These are phyloP conservation scores for Xylaria sp. DNA, from an alignment of 2,329 filamentous ascomycete genomes.

Conservation along the genomic window DNA sequence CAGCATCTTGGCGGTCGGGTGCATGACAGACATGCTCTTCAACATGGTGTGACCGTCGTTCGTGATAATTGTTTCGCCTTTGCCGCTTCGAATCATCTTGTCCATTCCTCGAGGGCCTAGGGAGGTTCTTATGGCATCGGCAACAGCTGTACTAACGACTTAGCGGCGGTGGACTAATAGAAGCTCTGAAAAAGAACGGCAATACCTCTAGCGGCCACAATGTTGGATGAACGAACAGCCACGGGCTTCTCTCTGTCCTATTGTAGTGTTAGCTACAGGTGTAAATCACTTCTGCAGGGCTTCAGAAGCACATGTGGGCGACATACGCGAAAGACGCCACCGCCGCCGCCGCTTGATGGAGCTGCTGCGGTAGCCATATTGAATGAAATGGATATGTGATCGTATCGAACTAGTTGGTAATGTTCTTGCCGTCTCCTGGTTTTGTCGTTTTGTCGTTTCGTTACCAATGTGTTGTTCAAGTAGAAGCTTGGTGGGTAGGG, in stretches of 20 bases:
- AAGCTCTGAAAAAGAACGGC: constrained; percentile 56
- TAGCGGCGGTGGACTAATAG: constrained; percentile 45
- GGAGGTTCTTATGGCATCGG: constrained; percentile 97
- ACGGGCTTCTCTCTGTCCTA: constrained; percentile 97
- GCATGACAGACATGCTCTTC: constrained; percentile 98
- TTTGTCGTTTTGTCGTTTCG: neutral
- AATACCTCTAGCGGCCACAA: constrained; percentile 88
- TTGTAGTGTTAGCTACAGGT: constrained; percentile 37
- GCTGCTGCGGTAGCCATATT: constrained; percentile 61
- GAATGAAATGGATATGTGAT: constrained; percentile 36
- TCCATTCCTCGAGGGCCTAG: constrained; percentile 97
- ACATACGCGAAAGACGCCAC: constrained; percentile 67
- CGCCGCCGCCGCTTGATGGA: constrained; percentile 59
- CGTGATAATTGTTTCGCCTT: constrained; percentile 97
- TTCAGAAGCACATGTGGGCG: constrained; percentile 12
- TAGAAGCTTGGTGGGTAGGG: constrained; percentile 15
- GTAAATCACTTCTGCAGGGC: constrained; percentile 3
- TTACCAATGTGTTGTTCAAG: constrained; percentile 3
- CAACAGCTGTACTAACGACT: constrained; percentile 73
- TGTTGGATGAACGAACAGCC: constrained; percentile 95
- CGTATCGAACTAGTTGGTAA: neutral
- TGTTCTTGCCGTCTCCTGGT: neutral
- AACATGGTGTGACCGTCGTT: constrained; percentile 99
- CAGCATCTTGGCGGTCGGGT: constrained; percentile 99
- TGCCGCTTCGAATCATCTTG: constrained; percentile 98